Base-by-base conservation (phyloP, 1,284 basidiomycete species). In the Fomitiporia mediterranea region DNA sequence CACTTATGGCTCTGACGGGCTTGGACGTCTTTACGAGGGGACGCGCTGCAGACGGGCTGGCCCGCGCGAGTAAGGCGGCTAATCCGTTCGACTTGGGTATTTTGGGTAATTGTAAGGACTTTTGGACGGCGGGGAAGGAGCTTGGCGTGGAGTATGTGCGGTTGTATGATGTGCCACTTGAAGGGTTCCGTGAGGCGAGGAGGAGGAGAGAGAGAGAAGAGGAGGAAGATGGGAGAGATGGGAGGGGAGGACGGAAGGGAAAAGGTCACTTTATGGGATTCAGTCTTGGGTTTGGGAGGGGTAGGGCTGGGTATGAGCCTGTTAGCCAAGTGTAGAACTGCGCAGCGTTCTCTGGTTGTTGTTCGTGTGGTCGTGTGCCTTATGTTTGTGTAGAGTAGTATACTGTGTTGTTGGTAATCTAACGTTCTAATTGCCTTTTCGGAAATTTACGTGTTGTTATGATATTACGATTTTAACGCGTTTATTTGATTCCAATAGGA, bases 21-120 rank as follows among this genome's bases (percentile, higher is more conserved):
- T 65, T 84, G n/a, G 86, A 88, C 61, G 72, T 80, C n/a, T 86
- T 85, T 62, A 83, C 79, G 21, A 74, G 74, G 51, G 79, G 77
- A 46, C 76, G 72, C 64, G 82, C 72, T 3, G 75, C 71, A 46
- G 74, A 72, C 54, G 73, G 73, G 0, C 70, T 83, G 57, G 70
- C 70, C 49, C 66, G 70, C 63, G 75, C 69, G 38, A 74, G 82
- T 15, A 81, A 79, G 60, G 88, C 86, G 19, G 77, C 79, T 51
- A 99, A 99, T 71, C 97, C 97, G 38, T 99, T 99, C 71, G 92
- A 98, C 72, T 66, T 90, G 23, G 96, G 96, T 2, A 50, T 90
- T 11, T 68, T 86, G 13, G 78, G 81, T 63, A 99, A 99, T 70
- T 99, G 97, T 71, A 83, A 81, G 62, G 96, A 99, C 72, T 99